A percentile compares a stretch with the other conserved stretches of the same genome.
Evolutionary conservation across 2,329 filamentous ascomycete genomes (phyloP).

Genomic region (Trichoderma endophyticum): DNA sequence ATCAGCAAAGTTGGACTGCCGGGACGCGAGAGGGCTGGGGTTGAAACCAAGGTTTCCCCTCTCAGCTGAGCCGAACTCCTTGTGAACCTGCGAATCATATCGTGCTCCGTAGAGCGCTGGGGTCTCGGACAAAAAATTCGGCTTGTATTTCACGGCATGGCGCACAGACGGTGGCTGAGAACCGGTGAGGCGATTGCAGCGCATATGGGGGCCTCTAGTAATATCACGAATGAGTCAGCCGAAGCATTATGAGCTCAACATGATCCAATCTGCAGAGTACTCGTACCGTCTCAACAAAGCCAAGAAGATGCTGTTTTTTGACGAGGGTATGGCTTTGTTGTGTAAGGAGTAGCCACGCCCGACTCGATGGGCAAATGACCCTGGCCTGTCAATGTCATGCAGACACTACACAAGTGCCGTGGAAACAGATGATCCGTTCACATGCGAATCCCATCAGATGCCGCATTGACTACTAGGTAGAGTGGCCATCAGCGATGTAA

Average conservation of each 20-base stretch:
- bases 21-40: background rate
- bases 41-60: background rate
- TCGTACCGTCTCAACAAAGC: background rate
- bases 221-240: background rate
- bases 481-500: background rate
- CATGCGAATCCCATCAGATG: background rate
- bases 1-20: background rate
- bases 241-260: background rate
- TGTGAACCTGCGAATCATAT: background rate
- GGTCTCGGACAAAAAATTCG: background rate
- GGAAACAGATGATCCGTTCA: background rate
- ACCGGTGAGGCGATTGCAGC: conserved; percentile 9
- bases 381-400: background rate
- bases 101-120: background rate
- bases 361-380: background rate
- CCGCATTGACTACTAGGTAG: background rate
- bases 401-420: background rate
- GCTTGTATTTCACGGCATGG: background rate
- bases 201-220: background rate
- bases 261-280: background rate
- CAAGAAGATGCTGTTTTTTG: background rate
- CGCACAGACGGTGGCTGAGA: conserved; percentile 10
- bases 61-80: background rate
- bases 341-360: background rate
- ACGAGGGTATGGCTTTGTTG: background rate